A percentile compares a stretch with the other conserved stretches of the same genome.
phyloP scores from a whole-genome alignment of 2,329 filamentous ascomycete species.

The Colletotrichum sp. region DNA sequence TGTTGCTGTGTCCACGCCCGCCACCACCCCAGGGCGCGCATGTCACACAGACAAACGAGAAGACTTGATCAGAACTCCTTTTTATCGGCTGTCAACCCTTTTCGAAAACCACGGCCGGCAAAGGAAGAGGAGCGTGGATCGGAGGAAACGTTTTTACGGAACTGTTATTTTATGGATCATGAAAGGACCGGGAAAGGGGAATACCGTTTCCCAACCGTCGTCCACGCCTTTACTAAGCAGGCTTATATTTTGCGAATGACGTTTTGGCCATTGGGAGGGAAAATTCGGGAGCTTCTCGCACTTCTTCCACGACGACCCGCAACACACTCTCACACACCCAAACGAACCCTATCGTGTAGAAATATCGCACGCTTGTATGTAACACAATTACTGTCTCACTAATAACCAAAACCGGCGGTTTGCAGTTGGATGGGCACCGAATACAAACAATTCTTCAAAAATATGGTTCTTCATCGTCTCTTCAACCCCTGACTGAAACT shows the following conservation, averaged over 20 bases:
- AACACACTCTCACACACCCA: background rate
- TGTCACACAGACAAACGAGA: background rate
- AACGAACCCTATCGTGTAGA: constrained; percentile 13
- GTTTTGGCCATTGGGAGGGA: background rate
- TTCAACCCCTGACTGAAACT: background rate
- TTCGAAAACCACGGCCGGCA: background rate
- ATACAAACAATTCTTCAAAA: background rate
- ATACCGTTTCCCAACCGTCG: background rate
- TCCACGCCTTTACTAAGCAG: constrained; percentile 1
- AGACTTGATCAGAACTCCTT: background rate
- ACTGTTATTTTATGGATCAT: constrained; percentile 18
- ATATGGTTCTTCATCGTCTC: background rate
- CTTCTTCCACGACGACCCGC: background rate
- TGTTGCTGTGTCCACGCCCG: background rate
- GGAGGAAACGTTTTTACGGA: constrained; percentile 15
- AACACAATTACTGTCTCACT: constrained; percentile 20
- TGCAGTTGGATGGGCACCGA: constrained; percentile 18
- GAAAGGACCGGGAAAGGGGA: constrained; percentile 8
- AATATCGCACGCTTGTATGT: constrained; percentile 21
- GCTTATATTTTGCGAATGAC: constrained; percentile 4
- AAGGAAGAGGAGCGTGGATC: constrained; percentile 1
- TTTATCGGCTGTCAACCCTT: background rate
- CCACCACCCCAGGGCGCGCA: background rate
- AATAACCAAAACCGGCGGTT: constrained; percentile 19
- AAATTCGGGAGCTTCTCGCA: background rate